Conservation (phyloP, 2,329 filamentous ascomycete genomes). For the Saccharata proteae region DNA sequence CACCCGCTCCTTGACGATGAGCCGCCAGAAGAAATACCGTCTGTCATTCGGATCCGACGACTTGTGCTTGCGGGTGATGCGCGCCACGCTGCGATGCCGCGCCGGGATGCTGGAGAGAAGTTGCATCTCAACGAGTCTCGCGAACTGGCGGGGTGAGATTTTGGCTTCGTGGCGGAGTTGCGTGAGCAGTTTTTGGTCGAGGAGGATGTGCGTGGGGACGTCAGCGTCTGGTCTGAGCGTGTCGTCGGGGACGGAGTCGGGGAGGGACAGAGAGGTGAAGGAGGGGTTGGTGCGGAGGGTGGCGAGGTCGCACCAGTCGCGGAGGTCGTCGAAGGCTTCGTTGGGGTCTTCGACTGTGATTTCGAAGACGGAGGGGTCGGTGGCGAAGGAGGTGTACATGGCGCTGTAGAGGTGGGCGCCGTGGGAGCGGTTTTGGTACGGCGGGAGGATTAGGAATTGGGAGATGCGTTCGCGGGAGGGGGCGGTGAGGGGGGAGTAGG, state of each 20-base stretch:
- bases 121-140: slow-evolving; percentile 63
- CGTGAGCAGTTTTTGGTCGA: slow-evolving; percentile 41
- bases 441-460: slow-evolving; percentile 83
- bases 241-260: slow-evolving; percentile 35
- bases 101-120: slow-evolving; percentile 45
- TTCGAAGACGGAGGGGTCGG: slow-evolving; percentile 59
- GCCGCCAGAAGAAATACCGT: slow-evolving; percentile 57
- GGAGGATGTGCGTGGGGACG: slow-evolving; percentile 45
- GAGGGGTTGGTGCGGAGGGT: slow-evolving; percentile 48
- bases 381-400: slow-evolving; percentile 60
- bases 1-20: slow-evolving; percentile 65
- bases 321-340: slow-evolving; percentile 68
- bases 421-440: slow-evolving; percentile 70
- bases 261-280: slow-evolving; percentile 42
- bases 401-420: slow-evolving; percentile 70
- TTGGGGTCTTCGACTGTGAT: slow-evolving; percentile 92
- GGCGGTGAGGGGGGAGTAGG: slow-evolving; percentile 43
- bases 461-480: slow-evolving; percentile 76
- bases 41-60: slow-evolving; percentile 47
- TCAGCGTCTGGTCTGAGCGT: slow-evolving; percentile 42
- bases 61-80: slow-evolving; percentile 31
- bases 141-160: slow-evolving; percentile 66
- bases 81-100: slow-evolving; percentile 34
- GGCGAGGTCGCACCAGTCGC: slow-evolving; percentile 60
- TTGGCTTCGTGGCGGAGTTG: slow-evolving; percentile 50